phyloP scores from a whole-genome alignment of 805 yeast species.

The Hemisphaericaspora nanyangensis region DNA sequence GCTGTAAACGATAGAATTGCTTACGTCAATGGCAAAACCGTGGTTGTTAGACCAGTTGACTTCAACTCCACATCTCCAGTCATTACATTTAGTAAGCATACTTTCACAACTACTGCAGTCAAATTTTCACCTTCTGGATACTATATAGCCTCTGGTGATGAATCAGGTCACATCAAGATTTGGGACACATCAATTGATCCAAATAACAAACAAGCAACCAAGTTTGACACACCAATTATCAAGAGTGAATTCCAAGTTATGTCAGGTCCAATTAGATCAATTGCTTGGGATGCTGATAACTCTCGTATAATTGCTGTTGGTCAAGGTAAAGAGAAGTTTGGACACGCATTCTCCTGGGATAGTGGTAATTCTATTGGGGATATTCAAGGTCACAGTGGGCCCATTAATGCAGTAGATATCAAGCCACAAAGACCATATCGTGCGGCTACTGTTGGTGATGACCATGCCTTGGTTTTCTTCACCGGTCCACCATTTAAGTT shows the following conservation, averaged over 20 bases:
- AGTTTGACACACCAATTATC: slow-evolving; percentile 45
- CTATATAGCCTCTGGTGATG: slow-evolving; percentile 90
- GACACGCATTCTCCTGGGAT: slow-evolving; percentile 91
- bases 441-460: slow-evolving; percentile 91
- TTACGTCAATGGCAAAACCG: slow-evolving; percentile 78
- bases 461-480: slow-evolving; percentile 75
- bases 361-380: slow-evolving; percentile 97
- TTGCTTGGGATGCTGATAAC: slow-evolving; percentile 91
- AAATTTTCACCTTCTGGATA: slow-evolving; percentile 85
- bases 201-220: slow-evolving; percentile 29
- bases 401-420: slow-evolving; percentile 78
- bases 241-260: slow-evolving; percentile 81
- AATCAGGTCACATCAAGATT: slow-evolving; percentile 79
- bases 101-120: slow-evolving; percentile 72
- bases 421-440: slow-evolving; percentile 86
- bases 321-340: slow-evolving; percentile 85
- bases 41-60: slow-evolving; percentile 63
- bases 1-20: slow-evolving; percentile 63
- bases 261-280: slow-evolving; percentile 74
- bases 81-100: slow-evolving; percentile 72
- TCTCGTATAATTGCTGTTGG: slow-evolving; percentile 91
- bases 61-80: slow-evolving; percentile 43
- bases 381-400: slow-evolving; percentile 85
- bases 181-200: slow-evolving; percentile 60
- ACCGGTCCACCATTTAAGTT: slow-evolving; percentile 96